Evolutionary conservation across 2,329 filamentous ascomycete species (phyloP).

Genomic region (Epichloe gansuensis): DNA sequence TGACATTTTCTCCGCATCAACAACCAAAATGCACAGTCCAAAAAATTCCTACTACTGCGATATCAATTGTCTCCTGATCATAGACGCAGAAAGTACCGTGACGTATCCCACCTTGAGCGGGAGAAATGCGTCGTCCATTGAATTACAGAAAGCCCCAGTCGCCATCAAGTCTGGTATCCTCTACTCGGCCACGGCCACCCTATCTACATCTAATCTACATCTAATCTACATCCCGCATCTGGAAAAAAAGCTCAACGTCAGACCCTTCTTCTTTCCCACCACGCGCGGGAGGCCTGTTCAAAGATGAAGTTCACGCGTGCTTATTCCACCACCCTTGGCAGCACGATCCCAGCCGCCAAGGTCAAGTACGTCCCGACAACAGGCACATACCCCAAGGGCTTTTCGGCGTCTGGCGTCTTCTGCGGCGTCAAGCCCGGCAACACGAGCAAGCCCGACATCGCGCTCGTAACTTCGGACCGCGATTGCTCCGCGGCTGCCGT

Average conservation of each 20-base stretch:
- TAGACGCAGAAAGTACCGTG: too few species aligned
- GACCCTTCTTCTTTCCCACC: conserved; percentile 4
- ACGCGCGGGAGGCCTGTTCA: conserved; percentile 3
- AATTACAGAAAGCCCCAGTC: neutral
- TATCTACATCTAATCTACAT: neutral
- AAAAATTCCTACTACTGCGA: too few species aligned
- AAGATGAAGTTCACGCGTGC: conserved; percentile 24
- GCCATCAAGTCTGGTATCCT: neutral
- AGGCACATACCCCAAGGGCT: conserved; percentile 84
- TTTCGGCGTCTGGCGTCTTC: conserved; percentile 73
- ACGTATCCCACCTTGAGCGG: neutral
- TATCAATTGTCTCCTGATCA: too few species aligned
- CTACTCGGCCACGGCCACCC: neutral
- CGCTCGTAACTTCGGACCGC: conserved; percentile 73
- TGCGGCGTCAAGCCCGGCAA: conserved; percentile 92
- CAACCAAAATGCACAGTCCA: too few species aligned
- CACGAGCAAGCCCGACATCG: conserved; percentile 81
- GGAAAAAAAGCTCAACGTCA: neutral
- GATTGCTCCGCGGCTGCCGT: conserved; percentile 84
- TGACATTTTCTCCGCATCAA: too few species aligned
- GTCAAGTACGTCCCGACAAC: conserved; percentile 77
- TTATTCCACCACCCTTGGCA: conserved; percentile 20
- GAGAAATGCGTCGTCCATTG: neutral
- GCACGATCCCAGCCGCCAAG: conserved; percentile 60
- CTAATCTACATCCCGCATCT: neutral